Percentiles rank a stretch among this genome's conserved stretches.
These are phyloP conservation scores for Gossypium davidsonii DNA, from an alignment of 441 rosid species.

Conservation along the genomic window DNA sequence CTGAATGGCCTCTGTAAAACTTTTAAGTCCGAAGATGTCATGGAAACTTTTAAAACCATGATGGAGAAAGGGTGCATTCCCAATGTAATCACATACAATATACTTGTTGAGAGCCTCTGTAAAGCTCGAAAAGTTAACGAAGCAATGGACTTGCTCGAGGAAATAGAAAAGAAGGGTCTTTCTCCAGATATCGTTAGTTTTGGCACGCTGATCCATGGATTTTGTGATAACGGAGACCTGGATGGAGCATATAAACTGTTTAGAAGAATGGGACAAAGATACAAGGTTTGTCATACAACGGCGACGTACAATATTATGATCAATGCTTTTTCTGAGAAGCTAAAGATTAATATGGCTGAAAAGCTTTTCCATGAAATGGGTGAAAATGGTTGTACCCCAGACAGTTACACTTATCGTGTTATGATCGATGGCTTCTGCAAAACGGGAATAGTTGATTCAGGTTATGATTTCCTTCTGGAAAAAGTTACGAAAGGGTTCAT, in stretches of 20 bases:
- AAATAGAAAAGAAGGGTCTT: slow-evolving; percentile 49
- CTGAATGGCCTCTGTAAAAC: slow-evolving; percentile 88
- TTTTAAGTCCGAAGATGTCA: slow-evolving; percentile 66
- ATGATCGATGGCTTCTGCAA: slow-evolving; percentile 85
- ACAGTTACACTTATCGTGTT: slow-evolving; percentile 65
- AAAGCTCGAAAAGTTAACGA: slow-evolving; percentile 52
- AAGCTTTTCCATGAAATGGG: slow-evolving; percentile 69
- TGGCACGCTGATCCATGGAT: slow-evolving; percentile 65
- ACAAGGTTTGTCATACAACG: slow-evolving; percentile 46
- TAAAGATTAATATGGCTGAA: slow-evolving; percentile 50
- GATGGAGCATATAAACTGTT: slow-evolving; percentile 61
- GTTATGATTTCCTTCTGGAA: slow-evolving; percentile 46
- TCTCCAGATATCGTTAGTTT: slow-evolving; percentile 58
- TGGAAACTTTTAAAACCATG: slow-evolving; percentile 67
- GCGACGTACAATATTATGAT: slow-evolving; percentile 77
- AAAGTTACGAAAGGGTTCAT: slow-evolving; percentile 54
- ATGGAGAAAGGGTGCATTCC: slow-evolving; percentile 65
- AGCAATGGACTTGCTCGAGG: slow-evolving; percentile 59
- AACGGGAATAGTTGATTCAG: slow-evolving; percentile 57
- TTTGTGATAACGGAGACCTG: slow-evolving; percentile 55
- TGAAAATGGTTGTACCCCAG: slow-evolving; percentile 48
- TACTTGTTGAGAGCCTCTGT: slow-evolving; percentile 80
- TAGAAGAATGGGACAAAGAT: slow-evolving; percentile 45
- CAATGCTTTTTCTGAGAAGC: slow-evolving; percentile 57
- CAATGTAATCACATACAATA: slow-evolving; percentile 68